A percentile compares a stretch with the other conserved stretches of the same genome.
Evolutionary conservation across 768 basidiomycete genomes (phyloP).

Genomic region (Lentinula boryana): DNA sequence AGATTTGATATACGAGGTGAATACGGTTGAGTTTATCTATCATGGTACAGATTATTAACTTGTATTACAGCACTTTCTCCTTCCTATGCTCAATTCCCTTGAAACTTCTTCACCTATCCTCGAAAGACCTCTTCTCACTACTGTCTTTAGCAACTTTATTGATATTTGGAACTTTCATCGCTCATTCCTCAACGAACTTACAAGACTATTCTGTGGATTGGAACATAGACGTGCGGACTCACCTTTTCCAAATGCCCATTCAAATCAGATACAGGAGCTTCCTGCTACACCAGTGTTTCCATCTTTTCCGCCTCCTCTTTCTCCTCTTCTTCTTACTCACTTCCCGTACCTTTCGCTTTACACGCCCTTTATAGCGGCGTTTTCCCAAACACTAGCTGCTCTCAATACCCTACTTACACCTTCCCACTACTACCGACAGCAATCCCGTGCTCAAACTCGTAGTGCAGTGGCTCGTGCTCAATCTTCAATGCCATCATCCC

Average conservation of each 20-base stretch:
- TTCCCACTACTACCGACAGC: constrained; percentile 17
- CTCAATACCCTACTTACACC: constrained; percentile 49
- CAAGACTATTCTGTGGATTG: constrained; percentile 29
- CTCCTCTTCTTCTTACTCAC: constrained; percentile 66
- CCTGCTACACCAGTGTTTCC: constrained; percentile 24
- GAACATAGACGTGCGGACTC: neutral
- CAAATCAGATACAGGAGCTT: constrained; percentile 14
- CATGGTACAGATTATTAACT: neutral
- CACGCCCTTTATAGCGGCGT: constrained; percentile 78
- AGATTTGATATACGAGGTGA: constrained; percentile 74
- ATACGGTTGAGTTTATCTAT: constrained; percentile 18
- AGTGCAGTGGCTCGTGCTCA: neutral
- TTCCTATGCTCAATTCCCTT: constrained; percentile 71
- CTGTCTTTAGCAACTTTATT: constrained; percentile 83
- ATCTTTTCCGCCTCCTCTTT: constrained; percentile 38
- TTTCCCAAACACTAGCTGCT: constrained; percentile 57
- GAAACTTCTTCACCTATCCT: constrained; percentile 53
- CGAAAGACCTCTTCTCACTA: constrained; percentile 59
- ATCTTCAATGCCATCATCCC: neutral
- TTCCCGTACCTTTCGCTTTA: constrained; percentile 88
- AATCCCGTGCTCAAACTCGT: neutral
- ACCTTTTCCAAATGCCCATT: constrained; percentile 6
- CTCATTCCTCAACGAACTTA: constrained; percentile 61
- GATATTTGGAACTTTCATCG: constrained; percentile 89
- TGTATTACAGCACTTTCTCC: constrained; percentile 64